Percentiles rank a stretch among this genome's conserved stretches.
Conservation (phyloP, 768 basidiomycete species). For the Rhizopogon vulgaris region DNA sequence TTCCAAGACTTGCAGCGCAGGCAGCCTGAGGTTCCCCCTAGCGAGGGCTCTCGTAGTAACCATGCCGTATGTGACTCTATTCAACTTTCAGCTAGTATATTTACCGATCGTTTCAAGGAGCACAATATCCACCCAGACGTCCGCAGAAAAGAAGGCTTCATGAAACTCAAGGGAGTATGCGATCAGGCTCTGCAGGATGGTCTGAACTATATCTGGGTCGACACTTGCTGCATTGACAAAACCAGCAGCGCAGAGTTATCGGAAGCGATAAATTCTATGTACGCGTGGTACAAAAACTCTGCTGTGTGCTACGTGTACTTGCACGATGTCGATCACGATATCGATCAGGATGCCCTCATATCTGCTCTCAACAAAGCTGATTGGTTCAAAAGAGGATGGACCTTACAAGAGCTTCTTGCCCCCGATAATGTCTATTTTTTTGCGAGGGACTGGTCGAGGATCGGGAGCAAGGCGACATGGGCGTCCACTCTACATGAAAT, state of each 20-base stretch:
- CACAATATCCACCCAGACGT: not conserved
- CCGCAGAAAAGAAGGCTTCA: not conserved
- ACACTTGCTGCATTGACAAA: conserved; percentile 16
- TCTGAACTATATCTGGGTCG: conserved; percentile 9
- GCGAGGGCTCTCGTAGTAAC: not conserved
- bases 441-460: conserved; percentile 7
- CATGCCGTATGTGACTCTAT: not conserved
- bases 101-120: not conserved
- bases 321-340: conserved; percentile 2
- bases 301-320: conserved; percentile 12
- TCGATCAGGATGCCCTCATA: not conserved
- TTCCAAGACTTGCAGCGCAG: conserved; percentile 3
- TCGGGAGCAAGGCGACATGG: conserved; percentile 3
- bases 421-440: conserved; percentile 11
- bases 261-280: conserved; percentile 17
- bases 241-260: conserved; percentile 14
- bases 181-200: not conserved
- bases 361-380: not conserved
- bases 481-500: not conserved
- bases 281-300: conserved; percentile 12
- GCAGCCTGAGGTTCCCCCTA: not conserved
- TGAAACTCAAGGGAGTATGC: conserved; percentile 2
- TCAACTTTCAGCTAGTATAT: not conserved
- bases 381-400: conserved; percentile 17
- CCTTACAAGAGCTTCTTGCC: conserved; percentile 11